Percentiles rank a stretch among this genome's conserved stretches.
Conservation (phyloP, 306 rosid genomes). For the Psophocarpus tetragonolobus region DNA sequence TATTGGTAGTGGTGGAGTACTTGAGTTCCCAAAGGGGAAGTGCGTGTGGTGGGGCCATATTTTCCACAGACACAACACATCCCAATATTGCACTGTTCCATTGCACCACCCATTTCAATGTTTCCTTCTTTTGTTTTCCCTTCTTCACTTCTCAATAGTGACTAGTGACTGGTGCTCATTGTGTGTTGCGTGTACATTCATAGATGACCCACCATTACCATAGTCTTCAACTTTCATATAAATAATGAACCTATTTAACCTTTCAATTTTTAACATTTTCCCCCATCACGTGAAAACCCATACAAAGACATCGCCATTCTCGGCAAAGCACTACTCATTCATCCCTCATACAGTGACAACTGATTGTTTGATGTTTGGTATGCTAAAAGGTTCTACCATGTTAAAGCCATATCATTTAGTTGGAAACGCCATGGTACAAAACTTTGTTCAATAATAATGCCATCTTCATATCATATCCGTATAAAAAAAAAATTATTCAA, state of each 20-base stretch:
- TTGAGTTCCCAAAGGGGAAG: conserved; percentile 51
- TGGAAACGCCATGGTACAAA: background rate
- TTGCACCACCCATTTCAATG: conserved; percentile 52
- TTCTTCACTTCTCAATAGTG: background rate
- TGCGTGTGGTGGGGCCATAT: conserved; percentile 62
- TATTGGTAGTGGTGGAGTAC: conserved; percentile 39
- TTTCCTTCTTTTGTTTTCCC: conserved; percentile 8
- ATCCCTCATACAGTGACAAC: conserved; percentile 8
- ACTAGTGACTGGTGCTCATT: background rate
- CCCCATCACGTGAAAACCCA: conserved; percentile 23
- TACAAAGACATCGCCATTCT: background rate
- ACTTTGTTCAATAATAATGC: conserved; percentile 36
- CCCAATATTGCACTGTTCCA: conserved; percentile 57
- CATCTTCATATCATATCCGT: background rate
- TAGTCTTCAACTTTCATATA: conserved; percentile 18
- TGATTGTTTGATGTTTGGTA: background rate
- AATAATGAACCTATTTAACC: conserved; percentile 16
- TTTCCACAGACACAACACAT: conserved; percentile 42
- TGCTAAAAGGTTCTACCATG: conserved; percentile 28
- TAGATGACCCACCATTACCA: background rate
- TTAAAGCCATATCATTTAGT: conserved; percentile 23
- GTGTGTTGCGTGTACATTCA: background rate
- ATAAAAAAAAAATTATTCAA: background rate
- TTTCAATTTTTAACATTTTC: conserved; percentile 24
- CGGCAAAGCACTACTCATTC: conserved; percentile 28